A percentile compares a stretch with the other conserved stretches of the same genome.
Evolutionary conservation across 75 land plant genomes (phyloP).

Genomic region (Pinus tabuliformis): DNA sequence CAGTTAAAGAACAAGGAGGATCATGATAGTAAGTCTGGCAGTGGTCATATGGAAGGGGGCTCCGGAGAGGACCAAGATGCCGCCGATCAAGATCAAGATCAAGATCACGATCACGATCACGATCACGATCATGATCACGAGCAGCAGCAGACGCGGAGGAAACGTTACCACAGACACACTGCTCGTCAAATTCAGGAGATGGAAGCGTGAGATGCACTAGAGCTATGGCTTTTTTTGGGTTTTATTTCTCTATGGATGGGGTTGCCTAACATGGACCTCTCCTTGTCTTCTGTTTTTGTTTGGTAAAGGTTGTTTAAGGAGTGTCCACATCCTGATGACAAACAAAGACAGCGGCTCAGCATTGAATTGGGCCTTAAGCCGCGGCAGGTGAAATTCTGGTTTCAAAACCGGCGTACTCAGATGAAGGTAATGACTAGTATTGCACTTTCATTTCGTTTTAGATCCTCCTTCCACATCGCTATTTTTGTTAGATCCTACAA

Average conservation of each 20-base stretch:
- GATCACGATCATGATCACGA: slow-evolving; percentile 6
- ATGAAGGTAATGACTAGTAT: slow-evolving; percentile 27
- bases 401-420: slow-evolving; percentile 56
- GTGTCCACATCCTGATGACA: slow-evolving; percentile 64
- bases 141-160: slow-evolving; percentile 28
- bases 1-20: background rate
- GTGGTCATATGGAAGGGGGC: slow-evolving; percentile 19
- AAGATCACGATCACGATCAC: slow-evolving; percentile 1
- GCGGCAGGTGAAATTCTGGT: slow-evolving; percentile 62
- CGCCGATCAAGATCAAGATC: slow-evolving; percentile 14
- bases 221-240: background rate
- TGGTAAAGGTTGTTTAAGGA: slow-evolving; percentile 40
- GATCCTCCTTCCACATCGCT: too few species aligned
- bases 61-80: slow-evolving; percentile 40
- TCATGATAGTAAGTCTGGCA: slow-evolving; percentile 9
- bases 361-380: slow-evolving; percentile 42
- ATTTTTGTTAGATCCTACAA: background rate
- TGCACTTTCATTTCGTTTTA: too few species aligned
- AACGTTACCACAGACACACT: slow-evolving; percentile 78
- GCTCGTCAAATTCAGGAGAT: slow-evolving; percentile 75
- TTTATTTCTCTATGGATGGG: too few species aligned
- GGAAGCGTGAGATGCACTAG: slow-evolving; percentile 40
- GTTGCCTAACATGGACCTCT: background rate
- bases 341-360: slow-evolving; percentile 52
- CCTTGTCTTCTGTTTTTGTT: background rate